Percentiles rank a stretch among this genome's conserved stretches.
Conservation (phyloP, 2,329 filamentous ascomycete genomes). For the Ciborinia camelliae region DNA sequence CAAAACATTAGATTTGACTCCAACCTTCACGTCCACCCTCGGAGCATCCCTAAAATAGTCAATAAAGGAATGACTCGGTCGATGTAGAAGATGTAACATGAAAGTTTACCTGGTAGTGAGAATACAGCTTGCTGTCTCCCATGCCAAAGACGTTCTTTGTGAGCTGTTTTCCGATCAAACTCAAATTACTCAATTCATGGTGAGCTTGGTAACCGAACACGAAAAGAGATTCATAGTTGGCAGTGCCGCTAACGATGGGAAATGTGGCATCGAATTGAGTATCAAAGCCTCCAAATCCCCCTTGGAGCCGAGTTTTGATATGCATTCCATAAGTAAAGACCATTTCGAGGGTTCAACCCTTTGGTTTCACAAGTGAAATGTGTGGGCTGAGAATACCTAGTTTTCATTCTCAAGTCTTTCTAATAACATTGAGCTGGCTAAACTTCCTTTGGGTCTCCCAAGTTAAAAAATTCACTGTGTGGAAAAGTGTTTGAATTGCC, state of each 20-base stretch:
- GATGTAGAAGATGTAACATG: too few species aligned
- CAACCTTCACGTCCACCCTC: slow-evolving; percentile 49
- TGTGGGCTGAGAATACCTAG: neutral
- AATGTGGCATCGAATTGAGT: slow-evolving; percentile 37
- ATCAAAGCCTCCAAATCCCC: neutral
- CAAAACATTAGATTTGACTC: slow-evolving; percentile 43
- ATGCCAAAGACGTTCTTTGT: slow-evolving; percentile 43
- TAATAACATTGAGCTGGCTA: neutral
- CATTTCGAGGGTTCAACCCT: neutral
- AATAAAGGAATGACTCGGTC: neutral
- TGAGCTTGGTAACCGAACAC: slow-evolving; percentile 42
- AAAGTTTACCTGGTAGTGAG: slow-evolving; percentile 38
- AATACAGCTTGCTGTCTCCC: slow-evolving; percentile 24
- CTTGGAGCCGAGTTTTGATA: neutral
- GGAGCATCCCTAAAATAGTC: slow-evolving; percentile 40
- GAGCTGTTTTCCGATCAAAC: slow-evolving; percentile 44
- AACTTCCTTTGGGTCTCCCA: neutral
- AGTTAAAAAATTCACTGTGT: neutral
- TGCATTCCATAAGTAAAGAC: neutral
- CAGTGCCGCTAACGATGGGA: slow-evolving; percentile 41
- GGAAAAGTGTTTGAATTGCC: neutral
- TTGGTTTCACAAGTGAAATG: neutral
- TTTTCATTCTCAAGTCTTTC: too few species aligned
- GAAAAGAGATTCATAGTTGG: slow-evolving; percentile 39
- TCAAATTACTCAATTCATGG: slow-evolving; percentile 39